Evolutionary conservation across 2,329 filamentous ascomycete species (phyloP).

Genomic region (Chrysoporthe puriensis): DNA sequence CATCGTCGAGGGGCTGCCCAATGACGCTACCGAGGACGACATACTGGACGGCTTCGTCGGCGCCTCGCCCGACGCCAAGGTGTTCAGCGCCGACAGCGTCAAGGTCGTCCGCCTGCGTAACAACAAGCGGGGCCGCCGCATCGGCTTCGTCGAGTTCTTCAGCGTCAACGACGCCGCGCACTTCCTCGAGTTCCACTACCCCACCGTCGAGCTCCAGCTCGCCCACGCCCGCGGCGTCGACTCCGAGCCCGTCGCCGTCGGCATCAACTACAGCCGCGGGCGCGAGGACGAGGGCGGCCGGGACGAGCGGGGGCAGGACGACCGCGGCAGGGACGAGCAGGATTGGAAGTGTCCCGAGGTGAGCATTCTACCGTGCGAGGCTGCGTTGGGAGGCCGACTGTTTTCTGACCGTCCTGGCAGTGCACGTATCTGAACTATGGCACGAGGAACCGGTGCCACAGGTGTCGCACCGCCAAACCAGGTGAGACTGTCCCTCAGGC

Average conservation of each 20-base stretch:
- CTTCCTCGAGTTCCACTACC: slow-evolving; percentile 44
- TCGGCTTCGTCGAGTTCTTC: slow-evolving; percentile 47
- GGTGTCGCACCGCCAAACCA: slow-evolving; percentile 58
- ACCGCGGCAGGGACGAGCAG: slow-evolving; percentile 34
- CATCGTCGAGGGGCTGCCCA: slow-evolving; percentile 58
- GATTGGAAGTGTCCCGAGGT: slow-evolving; percentile 47
- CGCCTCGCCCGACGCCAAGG: slow-evolving; percentile 25
- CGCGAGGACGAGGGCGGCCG: slow-evolving; percentile 36
- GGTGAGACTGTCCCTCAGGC: slow-evolving; percentile 42
- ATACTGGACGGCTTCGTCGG: slow-evolving; percentile 30
- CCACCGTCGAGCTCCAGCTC: slow-evolving; percentile 40
- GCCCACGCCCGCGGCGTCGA: slow-evolving; percentile 36
- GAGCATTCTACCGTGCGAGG: slow-evolving; percentile 21
- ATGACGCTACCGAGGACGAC: slow-evolving; percentile 53
- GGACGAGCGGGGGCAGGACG: slow-evolving; percentile 17
- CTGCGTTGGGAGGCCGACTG: too few relatives aligned
- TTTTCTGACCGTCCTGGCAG: slow-evolving; percentile 38
- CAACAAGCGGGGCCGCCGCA: slow-evolving; percentile 36
- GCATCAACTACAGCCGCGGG: slow-evolving; percentile 42
- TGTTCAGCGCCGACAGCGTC: slow-evolving; percentile 30
- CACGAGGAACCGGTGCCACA: slow-evolving; percentile 58
- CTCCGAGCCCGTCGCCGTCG: slow-evolving; percentile 37
- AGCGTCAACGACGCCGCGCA: slow-evolving; percentile 43
- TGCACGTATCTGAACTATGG: slow-evolving; percentile 61
- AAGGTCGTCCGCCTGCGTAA: slow-evolving; percentile 29